Conservation (phyloP, 192 early-diverging fungal genomes). For the Backusella liffmaniae region DNA sequence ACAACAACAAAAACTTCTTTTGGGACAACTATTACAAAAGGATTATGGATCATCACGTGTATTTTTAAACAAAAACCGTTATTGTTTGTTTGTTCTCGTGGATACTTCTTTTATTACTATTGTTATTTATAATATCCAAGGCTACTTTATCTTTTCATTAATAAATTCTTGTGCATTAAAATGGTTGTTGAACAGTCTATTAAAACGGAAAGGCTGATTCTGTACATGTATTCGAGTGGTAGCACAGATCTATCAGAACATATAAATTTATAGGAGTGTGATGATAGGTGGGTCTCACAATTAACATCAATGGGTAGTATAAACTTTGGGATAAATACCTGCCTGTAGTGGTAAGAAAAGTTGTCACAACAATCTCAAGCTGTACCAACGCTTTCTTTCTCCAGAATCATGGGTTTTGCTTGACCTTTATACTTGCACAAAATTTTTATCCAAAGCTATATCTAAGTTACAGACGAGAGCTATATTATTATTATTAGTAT, state of each 20-base stretch:
- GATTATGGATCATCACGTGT: background rate
- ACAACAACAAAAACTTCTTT: background rate
- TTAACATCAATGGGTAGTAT: background rate
- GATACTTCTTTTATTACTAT: background rate
- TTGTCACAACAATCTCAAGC: background rate
- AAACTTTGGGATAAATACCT: background rate
- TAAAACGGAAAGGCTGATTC: background rate
- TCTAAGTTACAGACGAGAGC: too few relatives aligned
- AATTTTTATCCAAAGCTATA: too few relatives aligned
- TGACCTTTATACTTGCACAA: too few relatives aligned
- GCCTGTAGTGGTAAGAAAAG: background rate
- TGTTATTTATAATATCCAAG: background rate
- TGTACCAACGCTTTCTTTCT: background rate
- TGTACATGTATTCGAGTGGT: background rate
- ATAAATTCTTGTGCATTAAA: background rate
- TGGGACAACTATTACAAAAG: background rate
- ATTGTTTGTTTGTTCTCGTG: constrained; percentile 8
- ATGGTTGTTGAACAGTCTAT: background rate
- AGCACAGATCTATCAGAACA: background rate
- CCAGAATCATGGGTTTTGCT: background rate
- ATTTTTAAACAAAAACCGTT: background rate
- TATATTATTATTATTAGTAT: too few relatives aligned
- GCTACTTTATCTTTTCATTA: background rate
- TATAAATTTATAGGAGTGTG: background rate
- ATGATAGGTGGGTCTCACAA: background rate